Base-by-base conservation (phyloP, 225 moss, liverwort and hornwort species). In the Ulota crispa region DNA sequence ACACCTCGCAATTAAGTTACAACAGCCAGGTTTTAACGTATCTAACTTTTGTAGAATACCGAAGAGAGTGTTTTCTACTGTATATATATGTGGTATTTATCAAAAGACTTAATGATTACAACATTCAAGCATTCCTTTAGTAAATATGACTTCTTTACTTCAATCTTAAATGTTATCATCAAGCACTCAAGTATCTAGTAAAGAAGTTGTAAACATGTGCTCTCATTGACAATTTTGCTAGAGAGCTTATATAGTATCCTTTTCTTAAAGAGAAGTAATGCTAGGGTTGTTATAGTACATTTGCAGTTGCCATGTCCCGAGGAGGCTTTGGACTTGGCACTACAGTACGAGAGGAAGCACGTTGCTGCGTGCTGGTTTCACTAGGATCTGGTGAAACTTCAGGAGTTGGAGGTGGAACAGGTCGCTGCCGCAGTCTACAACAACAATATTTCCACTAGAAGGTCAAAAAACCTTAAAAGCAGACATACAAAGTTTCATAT, bases 261-360 rank as follows among this genome's bases (percentile, higher is more conserved):
- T 72, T 36, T 73, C 20, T 80, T 77, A n/a, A 82, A 80, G 12
- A 59, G 61, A 20, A 9, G 31, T 57, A 42, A 75, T 66, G 13
- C 19, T 0, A 50, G 50, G 18, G 50, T 77, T 65, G 41, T 79
- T 55, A 75, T 39, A 31, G 61, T 54, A 3, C 39, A 57, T 66
- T 80, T 11, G 57, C 59, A 24, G 80, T 55, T 64, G 45, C 26
- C 26, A 11, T 63, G 45, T 53, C 82, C n/a, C 64, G 79, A 76
- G 88, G 64, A 82, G 85, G 82, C 70, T 87, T 88, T 50, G 82
- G 86, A 72, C 79, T 89, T 26, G 89, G 83, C 78, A 85, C 83
- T 50, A 67, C 54, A 7, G 85, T 55, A 37, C 90, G 92, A 67
- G 85, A 79, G 19, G 64, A 69, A 72, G 52, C 59, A 30, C 75